phyloP scores from a whole-genome alignment of 1,284 basidiomycete species.

The Papiliotrema nemorosa region DNA sequence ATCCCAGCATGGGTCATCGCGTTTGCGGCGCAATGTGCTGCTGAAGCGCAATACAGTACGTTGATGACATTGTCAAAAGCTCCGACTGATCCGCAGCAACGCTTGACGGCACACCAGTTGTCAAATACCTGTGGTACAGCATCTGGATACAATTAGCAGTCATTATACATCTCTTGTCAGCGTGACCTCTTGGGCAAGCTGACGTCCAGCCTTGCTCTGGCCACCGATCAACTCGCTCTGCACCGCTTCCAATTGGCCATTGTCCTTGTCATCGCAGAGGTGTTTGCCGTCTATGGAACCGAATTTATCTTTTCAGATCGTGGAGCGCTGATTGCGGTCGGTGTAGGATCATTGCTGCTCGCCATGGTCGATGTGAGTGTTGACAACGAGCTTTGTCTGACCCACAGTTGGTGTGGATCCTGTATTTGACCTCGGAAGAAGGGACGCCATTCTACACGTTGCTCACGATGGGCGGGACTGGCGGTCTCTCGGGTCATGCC shows the following conservation, averaged over 20 bases:
- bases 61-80: conserved; percentile 12
- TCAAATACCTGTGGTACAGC: conserved; percentile 83
- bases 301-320: conserved; percentile 23
- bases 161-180: conserved; percentile 46
- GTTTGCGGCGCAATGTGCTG: conserved; percentile 29
- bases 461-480: conserved; percentile 81
- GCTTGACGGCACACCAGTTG: conserved; percentile 38
- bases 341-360: conserved; percentile 90
- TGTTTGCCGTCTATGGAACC: conserved; percentile 65
- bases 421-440: conserved; percentile 95
- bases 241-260: conserved; percentile 67
- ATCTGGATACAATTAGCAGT: conserved; percentile 59
- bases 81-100: conserved; percentile 11
- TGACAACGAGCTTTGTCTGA: not conserved
- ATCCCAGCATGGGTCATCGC: conserved; percentile 88
- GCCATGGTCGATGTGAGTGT: conserved; percentile 65
- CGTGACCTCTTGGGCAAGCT: not conserved
- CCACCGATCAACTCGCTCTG: conserved; percentile 35
- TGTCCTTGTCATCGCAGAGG: conserved; percentile 79
- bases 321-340: conserved; percentile 71
- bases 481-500: conserved; percentile 71
- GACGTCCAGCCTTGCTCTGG: conserved; percentile 32
- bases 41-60: conserved; percentile 29
- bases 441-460: conserved; percentile 77
- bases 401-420: conserved; percentile 79